Conservation (phyloP, 192 early-diverging fungal genomes). For the Coemansia sp. region DNA sequence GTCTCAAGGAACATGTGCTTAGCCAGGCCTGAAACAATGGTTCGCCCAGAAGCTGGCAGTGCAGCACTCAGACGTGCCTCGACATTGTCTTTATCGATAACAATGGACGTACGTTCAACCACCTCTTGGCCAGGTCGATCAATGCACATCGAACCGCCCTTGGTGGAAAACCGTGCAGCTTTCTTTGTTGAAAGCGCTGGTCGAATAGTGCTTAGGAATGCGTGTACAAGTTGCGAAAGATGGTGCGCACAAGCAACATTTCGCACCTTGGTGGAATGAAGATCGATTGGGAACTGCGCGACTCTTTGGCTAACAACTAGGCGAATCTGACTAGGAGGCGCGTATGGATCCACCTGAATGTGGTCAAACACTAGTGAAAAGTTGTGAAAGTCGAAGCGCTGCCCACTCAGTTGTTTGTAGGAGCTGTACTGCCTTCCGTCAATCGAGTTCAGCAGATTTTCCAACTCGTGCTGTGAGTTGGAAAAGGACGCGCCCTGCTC, state of each 20-base stretch:
- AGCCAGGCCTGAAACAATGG: conserved; percentile 44
- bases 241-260: conserved; percentile 49
- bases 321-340: conserved; percentile 55
- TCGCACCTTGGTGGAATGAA: conserved; percentile 29
- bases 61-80: conserved; percentile 52
- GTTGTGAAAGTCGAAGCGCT: conserved; percentile 17
- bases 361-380: conserved; percentile 40
- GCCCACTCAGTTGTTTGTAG: conserved; percentile 39
- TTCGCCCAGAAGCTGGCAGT: conserved; percentile 55
- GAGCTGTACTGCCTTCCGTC: conserved; percentile 27
- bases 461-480: conserved; percentile 15
- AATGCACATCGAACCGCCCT: conserved; percentile 43
- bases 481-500: not conserved
- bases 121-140: conserved; percentile 58
- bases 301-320: conserved; percentile 34
- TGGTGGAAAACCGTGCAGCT: conserved; percentile 25
- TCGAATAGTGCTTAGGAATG: conserved; percentile 6
- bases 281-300: conserved; percentile 31
- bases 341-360: conserved; percentile 56
- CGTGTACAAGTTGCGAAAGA: conserved; percentile 31
- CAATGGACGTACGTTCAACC: conserved; percentile 52
- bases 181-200: not conserved
- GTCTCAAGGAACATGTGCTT: conserved; percentile 42
- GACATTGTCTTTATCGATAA: conserved; percentile 24
- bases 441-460: conserved; percentile 15